Evolutionary conservation across 345 rosid species (phyloP).

Genomic region (Dipteronia sinensis): DNA sequence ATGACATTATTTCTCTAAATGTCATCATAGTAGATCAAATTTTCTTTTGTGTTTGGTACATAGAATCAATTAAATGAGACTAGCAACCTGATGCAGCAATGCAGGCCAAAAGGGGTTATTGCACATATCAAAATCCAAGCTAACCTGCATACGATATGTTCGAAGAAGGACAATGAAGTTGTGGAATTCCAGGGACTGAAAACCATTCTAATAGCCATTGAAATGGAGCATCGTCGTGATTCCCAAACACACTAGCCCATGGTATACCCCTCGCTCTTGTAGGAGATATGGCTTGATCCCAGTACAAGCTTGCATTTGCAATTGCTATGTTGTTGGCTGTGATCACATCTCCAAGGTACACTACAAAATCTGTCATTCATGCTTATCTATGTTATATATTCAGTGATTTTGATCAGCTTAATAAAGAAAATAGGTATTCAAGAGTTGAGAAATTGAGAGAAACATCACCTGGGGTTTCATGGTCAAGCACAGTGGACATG

Average conservation of each 20-base stretch:
- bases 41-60: neutral
- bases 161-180: constrained; percentile 43
- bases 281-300: constrained; percentile 84
- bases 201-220: constrained; percentile 88
- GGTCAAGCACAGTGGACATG: constrained; percentile 35
- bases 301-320: constrained; percentile 74
- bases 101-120: neutral
- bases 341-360: constrained; percentile 86
- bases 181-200: constrained; percentile 71
- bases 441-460: neutral
- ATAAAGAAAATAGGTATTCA: neutral
- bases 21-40: neutral
- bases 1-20: constrained; percentile 4
- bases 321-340: constrained; percentile 77
- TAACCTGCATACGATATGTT: constrained; percentile 46
- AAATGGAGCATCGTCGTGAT: constrained; percentile 84
- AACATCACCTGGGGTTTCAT: constrained; percentile 32
- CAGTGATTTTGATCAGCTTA: neutral
- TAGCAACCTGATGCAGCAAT: neutral
- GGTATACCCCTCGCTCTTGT: constrained; percentile 67
- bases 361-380: constrained; percentile 62
- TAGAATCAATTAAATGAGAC: neutral
- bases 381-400: neutral
- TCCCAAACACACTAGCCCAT: constrained; percentile 80
- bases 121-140: neutral